Evolutionary conservation across 352 stramenopile genomes (phyloP), one percentile per base, ranked within the genome.

Genomic region (Pythium coloratum): DNA sequence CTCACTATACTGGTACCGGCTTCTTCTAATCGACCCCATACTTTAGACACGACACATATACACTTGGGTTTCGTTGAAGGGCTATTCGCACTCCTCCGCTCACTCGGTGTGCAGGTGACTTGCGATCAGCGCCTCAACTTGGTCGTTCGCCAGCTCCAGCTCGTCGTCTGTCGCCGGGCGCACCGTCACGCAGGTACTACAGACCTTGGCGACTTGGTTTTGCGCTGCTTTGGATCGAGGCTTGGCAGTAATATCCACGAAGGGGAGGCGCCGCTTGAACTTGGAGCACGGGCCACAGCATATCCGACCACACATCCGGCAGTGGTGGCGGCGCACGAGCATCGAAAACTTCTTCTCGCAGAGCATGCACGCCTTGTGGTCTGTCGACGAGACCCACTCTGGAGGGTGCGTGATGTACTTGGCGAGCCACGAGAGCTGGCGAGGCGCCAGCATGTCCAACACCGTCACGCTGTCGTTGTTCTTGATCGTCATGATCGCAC

Each of bases 211-310:
- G 50, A 80, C 67, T 55, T 86, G 75, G 61, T 81, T 69, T 26
- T 71, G 67, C 9, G 73, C 66, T n/a, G 81, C 84, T 33, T 34
- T 75, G n/a, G 72, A 69, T 38, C 53, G 34, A 6, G 63, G 66
- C 67, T 87, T 89, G 42, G 75, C 28, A 14, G 59, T 64, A 57
- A 76, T 60, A n/a, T 82, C 72, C 6, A 66, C 73, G 62, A 93
- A 91, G 0, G 80, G 81, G 30, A 94, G 78, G 24, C 58, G 71
- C 6, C 84, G 80, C 66, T 92, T 92, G 77, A 86, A 88, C 59
- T 83, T 90, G 66, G 84, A 91, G 72, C 87, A 95, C 14, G 81
- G 80, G 0, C 81, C 80, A 42, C 87, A 95, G 64, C 86, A 92
- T 64, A 92, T 82, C n/a, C 87, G 87, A 3, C 87, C 87, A 60